Evolutionary conservation across 202 grass and related monocot genomes (phyloP).

Genomic region (Panicum hallii): DNA sequence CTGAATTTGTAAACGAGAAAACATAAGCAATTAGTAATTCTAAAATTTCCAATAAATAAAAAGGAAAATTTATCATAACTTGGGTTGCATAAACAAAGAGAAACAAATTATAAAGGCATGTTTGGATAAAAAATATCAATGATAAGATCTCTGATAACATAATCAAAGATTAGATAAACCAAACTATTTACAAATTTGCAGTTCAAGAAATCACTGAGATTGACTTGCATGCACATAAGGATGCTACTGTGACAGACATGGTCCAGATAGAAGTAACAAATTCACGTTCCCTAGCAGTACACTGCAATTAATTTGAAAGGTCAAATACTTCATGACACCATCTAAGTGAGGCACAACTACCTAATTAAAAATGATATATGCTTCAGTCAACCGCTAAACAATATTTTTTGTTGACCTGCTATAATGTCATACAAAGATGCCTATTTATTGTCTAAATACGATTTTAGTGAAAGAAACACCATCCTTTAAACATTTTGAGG

Average conservation of each 20-base stretch:
- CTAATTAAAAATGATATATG: conserved; percentile 1
- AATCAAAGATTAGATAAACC: background rate
- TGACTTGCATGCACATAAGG: background rate
- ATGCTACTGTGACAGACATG: background rate
- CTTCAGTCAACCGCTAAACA: background rate
- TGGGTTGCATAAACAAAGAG: background rate
- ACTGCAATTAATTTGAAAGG: background rate
- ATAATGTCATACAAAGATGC: conserved; percentile 10
- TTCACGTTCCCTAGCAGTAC: background rate
- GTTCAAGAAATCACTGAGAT: background rate
- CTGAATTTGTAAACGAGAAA: conserved; percentile 36
- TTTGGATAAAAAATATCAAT: background rate
- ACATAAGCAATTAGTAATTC: conserved; percentile 10
- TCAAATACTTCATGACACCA: background rate
- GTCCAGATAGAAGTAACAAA: background rate
- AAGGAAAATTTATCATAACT: background rate
- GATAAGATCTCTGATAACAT: background rate
- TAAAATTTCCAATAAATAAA: background rate
- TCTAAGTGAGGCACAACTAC: background rate
- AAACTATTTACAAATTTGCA: background rate
- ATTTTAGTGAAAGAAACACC: background rate
- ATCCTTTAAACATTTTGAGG: background rate
- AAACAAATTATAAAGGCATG: background rate
- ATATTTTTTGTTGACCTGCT: background rate
- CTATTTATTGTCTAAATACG: background rate